Conservation (phyloP, 345 rosid species). For the Bretschneidera sinensis region DNA sequence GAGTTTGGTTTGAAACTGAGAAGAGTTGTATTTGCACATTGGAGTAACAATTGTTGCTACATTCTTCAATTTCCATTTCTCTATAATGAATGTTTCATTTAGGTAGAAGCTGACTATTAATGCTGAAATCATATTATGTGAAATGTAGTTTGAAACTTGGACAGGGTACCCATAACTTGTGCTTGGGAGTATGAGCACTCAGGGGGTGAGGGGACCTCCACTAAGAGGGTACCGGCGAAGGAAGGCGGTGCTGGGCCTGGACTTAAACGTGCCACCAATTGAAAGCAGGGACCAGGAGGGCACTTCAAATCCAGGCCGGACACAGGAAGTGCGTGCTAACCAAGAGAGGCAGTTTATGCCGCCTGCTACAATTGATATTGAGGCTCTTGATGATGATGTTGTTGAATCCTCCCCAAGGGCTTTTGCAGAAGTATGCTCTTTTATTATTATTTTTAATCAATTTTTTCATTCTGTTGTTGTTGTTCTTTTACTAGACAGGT, state of each 20-base stretch:
- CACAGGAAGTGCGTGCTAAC: constrained; percentile 17
- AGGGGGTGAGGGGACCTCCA: constrained; percentile 29
- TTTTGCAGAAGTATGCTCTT: constrained; percentile 56
- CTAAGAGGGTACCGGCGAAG: constrained; percentile 50
- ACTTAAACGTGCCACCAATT: constrained; percentile 46
- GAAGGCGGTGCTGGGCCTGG: constrained; percentile 42
- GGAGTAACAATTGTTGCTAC: background rate
- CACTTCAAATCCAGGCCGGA: constrained; percentile 35
- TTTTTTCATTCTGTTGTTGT: background rate
- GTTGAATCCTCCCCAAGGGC: constrained; percentile 68
- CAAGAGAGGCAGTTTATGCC: constrained; percentile 28
- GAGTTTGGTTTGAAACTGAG: background rate
- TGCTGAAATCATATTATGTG: background rate
- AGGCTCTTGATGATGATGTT: constrained; percentile 80
- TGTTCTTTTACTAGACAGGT: constrained; percentile 9
- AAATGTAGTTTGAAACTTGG: background rate
- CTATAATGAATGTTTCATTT: too few relatives aligned
- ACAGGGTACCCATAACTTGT: background rate
- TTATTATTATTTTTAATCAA: background rate
- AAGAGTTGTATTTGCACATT: background rate
- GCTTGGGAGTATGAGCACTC: constrained; percentile 39
- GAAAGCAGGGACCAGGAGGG: constrained; percentile 59
- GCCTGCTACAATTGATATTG: constrained; percentile 54
- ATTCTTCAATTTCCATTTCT: background rate
- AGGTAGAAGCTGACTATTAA: background rate